These are phyloP conservation scores for Thielaviopsis ethacetica DNA, from an alignment of 2,329 filamentous ascomycete species.

Conservation along the genomic window DNA sequence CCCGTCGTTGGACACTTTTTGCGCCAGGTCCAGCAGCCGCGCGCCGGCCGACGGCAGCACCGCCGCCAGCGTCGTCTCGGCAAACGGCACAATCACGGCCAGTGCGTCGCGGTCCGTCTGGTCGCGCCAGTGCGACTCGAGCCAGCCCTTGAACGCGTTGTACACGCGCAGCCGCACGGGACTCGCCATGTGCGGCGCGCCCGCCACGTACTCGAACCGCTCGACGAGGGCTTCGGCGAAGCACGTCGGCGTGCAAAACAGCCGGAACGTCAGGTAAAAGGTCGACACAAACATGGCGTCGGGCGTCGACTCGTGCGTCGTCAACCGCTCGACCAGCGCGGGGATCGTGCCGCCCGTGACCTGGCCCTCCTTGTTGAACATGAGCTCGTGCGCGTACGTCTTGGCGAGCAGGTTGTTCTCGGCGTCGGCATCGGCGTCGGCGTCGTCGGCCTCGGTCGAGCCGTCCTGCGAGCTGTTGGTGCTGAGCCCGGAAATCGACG, in stretches of 20 bases:
- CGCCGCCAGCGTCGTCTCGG: constrained; percentile 50
- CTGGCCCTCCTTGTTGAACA: constrained; percentile 87
- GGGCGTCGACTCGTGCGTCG: constrained; percentile 80
- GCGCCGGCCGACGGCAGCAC: constrained; percentile 63
- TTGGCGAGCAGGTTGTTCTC: constrained; percentile 79
- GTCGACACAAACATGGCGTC: constrained; percentile 84
- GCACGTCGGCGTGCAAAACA: constrained; percentile 69
- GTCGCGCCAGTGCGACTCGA: constrained; percentile 88
- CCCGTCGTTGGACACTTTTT: constrained; percentile 59
- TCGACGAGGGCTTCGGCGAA: constrained; percentile 74
- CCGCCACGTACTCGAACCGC: constrained; percentile 79
- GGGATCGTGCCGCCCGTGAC: constrained; percentile 84
- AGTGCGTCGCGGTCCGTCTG: constrained; percentile 65
- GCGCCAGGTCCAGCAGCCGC: constrained; percentile 62
- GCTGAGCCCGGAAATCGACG: constrained; percentile 53
- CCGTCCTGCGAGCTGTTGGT: constrained; percentile 33
- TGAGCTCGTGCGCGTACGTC: constrained; percentile 78
- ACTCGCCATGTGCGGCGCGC: constrained; percentile 54
- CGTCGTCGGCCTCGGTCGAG: constrained; percentile 25
- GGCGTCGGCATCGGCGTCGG: constrained; percentile 61
- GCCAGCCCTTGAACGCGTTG: constrained; percentile 93
- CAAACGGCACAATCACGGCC: constrained; percentile 62
- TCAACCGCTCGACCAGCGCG: constrained; percentile 85
- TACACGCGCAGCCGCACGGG: constrained; percentile 84
- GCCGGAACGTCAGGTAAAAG: constrained; percentile 89